phyloP scores from a whole-genome alignment of 164 flowering plant genomes.

The Malania oleifera region DNA sequence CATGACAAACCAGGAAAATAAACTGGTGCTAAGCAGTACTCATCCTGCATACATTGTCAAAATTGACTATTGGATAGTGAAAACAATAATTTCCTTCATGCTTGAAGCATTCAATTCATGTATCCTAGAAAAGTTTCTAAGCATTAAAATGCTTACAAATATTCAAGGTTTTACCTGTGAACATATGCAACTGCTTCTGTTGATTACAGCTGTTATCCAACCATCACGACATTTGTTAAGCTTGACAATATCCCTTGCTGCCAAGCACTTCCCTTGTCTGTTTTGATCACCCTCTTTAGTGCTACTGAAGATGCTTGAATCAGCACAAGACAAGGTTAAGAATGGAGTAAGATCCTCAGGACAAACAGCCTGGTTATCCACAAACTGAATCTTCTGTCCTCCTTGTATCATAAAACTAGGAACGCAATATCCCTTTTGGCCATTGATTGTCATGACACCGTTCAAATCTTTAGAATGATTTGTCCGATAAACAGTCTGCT shows the following conservation, averaged over 20 bases:
- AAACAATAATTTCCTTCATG: neutral
- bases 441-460: slow-evolving; percentile 7
- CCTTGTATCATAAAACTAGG: slow-evolving; percentile 45
- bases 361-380: slow-evolving; percentile 38
- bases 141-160: neutral
- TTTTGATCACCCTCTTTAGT: slow-evolving; percentile 15
- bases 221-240: slow-evolving; percentile 62
- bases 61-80: slow-evolving; percentile 4
- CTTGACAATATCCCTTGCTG: slow-evolving; percentile 49
- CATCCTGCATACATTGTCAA: slow-evolving; percentile 35
- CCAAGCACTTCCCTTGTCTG: slow-evolving; percentile 41
- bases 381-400: slow-evolving; percentile 23
- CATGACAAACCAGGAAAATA: slow-evolving; percentile 51
- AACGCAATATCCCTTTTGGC: slow-evolving; percentile 65
- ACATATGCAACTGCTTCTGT: slow-evolving; percentile 48
- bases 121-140: neutral
- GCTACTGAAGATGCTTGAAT: slow-evolving; percentile 17
- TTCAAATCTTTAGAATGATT: slow-evolving; percentile 14
- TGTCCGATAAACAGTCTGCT: slow-evolving; percentile 19
- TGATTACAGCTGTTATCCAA: slow-evolving; percentile 25
- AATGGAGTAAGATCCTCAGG: slow-evolving; percentile 54
- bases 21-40: slow-evolving; percentile 56
- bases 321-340: slow-evolving; percentile 30
- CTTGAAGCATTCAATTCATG: neutral
- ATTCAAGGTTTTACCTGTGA: slow-evolving; percentile 41